phyloP scores from a whole-genome alignment of 2,329 filamentous ascomycete genomes.

The Stylonectria norvegica region DNA sequence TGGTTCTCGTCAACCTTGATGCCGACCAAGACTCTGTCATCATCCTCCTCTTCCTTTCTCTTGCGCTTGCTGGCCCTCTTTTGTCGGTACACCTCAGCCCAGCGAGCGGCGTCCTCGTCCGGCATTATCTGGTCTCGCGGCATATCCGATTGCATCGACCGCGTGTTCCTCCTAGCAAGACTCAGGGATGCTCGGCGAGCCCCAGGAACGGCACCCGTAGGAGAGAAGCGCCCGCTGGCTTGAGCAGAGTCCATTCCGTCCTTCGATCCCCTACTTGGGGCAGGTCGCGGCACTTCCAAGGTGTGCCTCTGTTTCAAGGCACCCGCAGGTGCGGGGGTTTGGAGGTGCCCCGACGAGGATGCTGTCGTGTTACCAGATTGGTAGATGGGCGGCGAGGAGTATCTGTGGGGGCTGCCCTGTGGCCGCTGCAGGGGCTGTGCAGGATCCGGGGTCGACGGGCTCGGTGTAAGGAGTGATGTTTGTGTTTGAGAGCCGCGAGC shows the following conservation, averaged over 20 bases:
- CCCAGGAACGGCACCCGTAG: slow-evolving; percentile 47
- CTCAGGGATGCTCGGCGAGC: slow-evolving; percentile 78
- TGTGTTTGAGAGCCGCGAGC: slow-evolving; percentile 16
- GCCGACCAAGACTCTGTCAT: slow-evolving; percentile 90
- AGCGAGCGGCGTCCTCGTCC: slow-evolving; percentile 87
- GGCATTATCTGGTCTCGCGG: slow-evolving; percentile 78
- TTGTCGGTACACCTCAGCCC: slow-evolving; percentile 89
- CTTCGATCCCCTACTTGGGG: slow-evolving; percentile 64
- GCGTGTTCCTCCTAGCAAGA: slow-evolving; percentile 74
- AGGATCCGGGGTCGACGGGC: slow-evolving; percentile 26
- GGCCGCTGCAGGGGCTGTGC: slow-evolving; percentile 22
- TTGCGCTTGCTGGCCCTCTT: slow-evolving; percentile 85
- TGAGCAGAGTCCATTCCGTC: slow-evolving; percentile 66
- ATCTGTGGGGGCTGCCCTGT: slow-evolving; percentile 48
- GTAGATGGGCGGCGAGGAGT: slow-evolving; percentile 63
- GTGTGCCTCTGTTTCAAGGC: slow-evolving; percentile 80
- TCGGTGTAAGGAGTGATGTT: slow-evolving; percentile 14
- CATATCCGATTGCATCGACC: slow-evolving; percentile 80
- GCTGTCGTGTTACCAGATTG: slow-evolving; percentile 38
- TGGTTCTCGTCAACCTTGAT: slow-evolving; percentile 98
- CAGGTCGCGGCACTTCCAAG: slow-evolving; percentile 74
- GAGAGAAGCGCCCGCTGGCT: slow-evolving; percentile 80
- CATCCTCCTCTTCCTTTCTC: slow-evolving; percentile 81
- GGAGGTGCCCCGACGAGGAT: slow-evolving; percentile 49
- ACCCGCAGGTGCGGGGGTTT: slow-evolving; percentile 43